Percentiles rank a stretch among this genome's conserved stretches.
Evolutionary conservation across 2,329 filamentous ascomycete genomes (phyloP).

Genomic region (Pseudomassariella vexata): DNA sequence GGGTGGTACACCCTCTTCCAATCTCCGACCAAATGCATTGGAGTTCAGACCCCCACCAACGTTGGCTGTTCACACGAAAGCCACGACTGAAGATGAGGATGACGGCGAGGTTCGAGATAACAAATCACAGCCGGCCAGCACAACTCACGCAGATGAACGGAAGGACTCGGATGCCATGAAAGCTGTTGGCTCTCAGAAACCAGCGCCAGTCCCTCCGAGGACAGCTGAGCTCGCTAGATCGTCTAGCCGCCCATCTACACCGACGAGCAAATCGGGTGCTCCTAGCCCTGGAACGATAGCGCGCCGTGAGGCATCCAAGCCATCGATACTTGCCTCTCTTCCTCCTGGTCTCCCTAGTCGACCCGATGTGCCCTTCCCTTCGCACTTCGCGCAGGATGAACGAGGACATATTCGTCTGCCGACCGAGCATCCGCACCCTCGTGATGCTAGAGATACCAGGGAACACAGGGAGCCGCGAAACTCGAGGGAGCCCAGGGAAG

Average conservation of each 20-base stretch:
- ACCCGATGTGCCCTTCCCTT: constrained; percentile 51
- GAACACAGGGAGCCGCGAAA: constrained; percentile 16
- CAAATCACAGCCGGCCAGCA: constrained; percentile 20
- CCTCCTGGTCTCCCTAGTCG: constrained; percentile 43
- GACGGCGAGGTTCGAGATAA: constrained; percentile 69
- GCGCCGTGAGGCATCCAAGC: constrained; percentile 25
- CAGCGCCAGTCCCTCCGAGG: constrained; percentile 13
- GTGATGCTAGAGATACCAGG: constrained; percentile 26
- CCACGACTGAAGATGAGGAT: constrained; percentile 52
- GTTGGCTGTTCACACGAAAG: constrained; percentile 21
- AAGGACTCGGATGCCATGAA: constrained; percentile 13
- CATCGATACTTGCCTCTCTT: constrained; percentile 17
- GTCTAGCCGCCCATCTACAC: constrained; percentile 11
- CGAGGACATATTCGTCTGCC: constrained; percentile 32
- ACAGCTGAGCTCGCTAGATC: constrained; percentile 13
- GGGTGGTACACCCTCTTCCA: constrained; percentile 25
- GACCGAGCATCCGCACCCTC: constrained; percentile 14
- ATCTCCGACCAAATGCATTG: constrained; percentile 52
- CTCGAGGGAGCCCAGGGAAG: constrained; percentile 31
- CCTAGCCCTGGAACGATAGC: constrained; percentile 13
- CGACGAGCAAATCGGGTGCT: constrained; percentile 10
- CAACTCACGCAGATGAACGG: constrained; percentile 8
- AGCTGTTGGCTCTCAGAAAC: constrained; percentile 11
- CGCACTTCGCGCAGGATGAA: constrained; percentile 40
- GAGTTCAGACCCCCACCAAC: constrained; percentile 52